Conservation (phyloP, 73 alveolate species). For the Stentor coeruleus region DNA sequence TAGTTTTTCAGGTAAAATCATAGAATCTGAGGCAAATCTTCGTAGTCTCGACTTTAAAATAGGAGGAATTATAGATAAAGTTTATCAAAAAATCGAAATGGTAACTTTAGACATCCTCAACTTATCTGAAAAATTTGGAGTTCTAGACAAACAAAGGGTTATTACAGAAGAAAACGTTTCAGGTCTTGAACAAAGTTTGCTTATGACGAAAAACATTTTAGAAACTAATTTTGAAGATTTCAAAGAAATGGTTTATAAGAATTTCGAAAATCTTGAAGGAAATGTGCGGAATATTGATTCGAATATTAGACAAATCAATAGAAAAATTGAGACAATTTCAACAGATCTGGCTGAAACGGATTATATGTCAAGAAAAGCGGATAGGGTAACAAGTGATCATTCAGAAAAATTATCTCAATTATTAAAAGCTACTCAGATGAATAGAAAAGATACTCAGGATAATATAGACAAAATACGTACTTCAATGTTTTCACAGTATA, state of each 20-base stretch:
- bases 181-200: background rate
- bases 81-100: background rate
- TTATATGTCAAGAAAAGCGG: background rate
- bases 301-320: background rate
- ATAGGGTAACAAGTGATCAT: background rate
- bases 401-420: background rate
- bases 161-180: background rate
- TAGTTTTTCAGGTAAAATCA: background rate
- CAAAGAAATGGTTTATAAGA: background rate
- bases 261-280: background rate
- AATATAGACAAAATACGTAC: background rate
- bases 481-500: background rate
- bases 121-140: background rate
- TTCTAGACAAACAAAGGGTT: background rate
- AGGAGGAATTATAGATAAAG: background rate
- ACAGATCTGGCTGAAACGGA: conserved; percentile 20
- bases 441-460: background rate
- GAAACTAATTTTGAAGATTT: background rate
- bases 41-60: background rate
- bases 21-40: background rate
- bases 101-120: background rate
- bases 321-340: background rate
- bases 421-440: background rate
- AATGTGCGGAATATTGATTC: background rate
- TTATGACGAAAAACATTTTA: background rate